These are phyloP conservation scores for Trichoderma lentiforme DNA, from an alignment of 2,329 filamentous ascomycete genomes.

Conservation along the genomic window DNA sequence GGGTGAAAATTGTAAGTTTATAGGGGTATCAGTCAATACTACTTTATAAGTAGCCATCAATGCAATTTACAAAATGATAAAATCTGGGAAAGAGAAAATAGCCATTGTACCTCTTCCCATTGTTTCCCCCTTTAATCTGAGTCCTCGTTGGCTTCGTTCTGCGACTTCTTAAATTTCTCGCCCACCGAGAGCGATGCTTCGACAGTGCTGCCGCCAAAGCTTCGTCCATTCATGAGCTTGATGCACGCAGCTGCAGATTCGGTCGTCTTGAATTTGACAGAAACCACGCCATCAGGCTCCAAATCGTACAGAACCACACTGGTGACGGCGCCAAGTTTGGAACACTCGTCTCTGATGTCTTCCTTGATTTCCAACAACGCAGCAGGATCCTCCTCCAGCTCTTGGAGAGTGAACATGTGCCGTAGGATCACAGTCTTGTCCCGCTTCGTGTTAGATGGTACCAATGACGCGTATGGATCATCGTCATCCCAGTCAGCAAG, in stretches of 20 bases:
- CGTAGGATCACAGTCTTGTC: constrained; percentile 85
- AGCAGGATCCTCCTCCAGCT: constrained; percentile 80
- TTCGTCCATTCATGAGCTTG: constrained; percentile 72
- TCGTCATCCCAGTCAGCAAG: constrained; percentile 96
- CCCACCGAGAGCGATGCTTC: constrained; percentile 69
- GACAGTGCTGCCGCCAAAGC: constrained; percentile 69
- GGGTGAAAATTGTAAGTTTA: constrained; percentile 2
- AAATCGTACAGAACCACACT: constrained; percentile 89
- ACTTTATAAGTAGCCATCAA: neutral
- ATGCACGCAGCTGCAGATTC: constrained; percentile 72
- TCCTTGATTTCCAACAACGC: constrained; percentile 89
- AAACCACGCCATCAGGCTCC: constrained; percentile 80
- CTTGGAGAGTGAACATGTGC: constrained; percentile 86
- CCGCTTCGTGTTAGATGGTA: constrained; percentile 51
- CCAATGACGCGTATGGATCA: constrained; percentile 52
- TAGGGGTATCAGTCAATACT: constrained; percentile 12
- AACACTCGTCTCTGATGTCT: constrained; percentile 86
- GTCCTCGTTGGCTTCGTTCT: constrained; percentile 48
- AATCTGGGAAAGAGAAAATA: neutral
- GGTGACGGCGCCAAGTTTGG: constrained; percentile 80
- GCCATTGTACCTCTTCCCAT: neutral
- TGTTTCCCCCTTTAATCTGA: constrained; percentile 29
- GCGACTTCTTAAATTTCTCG: constrained; percentile 70
- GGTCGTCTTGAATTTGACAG: constrained; percentile 72
- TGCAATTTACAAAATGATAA: neutral